Evolutionary conservation across 1,284 basidiomycete species (phyloP).

Genomic region (Microbotryum silenes-acaulis): DNA sequence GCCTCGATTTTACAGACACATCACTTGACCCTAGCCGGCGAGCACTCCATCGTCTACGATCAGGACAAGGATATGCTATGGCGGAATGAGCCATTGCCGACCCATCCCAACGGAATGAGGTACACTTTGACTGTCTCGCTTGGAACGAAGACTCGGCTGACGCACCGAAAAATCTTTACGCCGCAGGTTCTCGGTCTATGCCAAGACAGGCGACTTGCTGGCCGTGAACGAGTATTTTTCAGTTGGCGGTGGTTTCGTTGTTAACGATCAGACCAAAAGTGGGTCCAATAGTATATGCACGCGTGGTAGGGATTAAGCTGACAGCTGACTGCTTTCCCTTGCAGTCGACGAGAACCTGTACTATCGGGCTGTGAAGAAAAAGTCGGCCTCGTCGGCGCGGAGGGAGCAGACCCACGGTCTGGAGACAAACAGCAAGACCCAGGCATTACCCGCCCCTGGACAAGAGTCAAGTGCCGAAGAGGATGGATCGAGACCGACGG

Average conservation of each 20-base stretch:
- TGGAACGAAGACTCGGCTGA: conserved; percentile 63
- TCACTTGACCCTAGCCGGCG: conserved; percentile 61
- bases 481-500: not conserved
- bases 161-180: conserved; percentile 39
- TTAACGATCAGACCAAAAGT: conserved; percentile 81
- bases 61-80: conserved; percentile 85
- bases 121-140: conserved; percentile 53
- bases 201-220: conserved; percentile 67
- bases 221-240: conserved; percentile 90
- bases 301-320: too few relatives aligned
- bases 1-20: conserved; percentile 59
- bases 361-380: conserved; percentile 89
- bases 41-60: conserved; percentile 68
- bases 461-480: too few relatives aligned
- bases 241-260: conserved; percentile 80
- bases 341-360: conserved; percentile 86
- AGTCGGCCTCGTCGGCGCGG: conserved; percentile 65
- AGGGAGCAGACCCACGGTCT: conserved; percentile 48
- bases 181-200: conserved; percentile 69
- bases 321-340: conserved; percentile 19
- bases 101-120: conserved; percentile 37
- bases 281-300: not conserved
- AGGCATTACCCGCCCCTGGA: too few relatives aligned
- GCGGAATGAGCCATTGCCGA: conserved; percentile 60
- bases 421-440: not conserved